A percentile compares a stretch with the other conserved stretches of the same genome.
Evolutionary conservation across 1,139 yeast genomes (phyloP).

Genomic region (Zygosaccharomyces pseudobailii): DNA sequence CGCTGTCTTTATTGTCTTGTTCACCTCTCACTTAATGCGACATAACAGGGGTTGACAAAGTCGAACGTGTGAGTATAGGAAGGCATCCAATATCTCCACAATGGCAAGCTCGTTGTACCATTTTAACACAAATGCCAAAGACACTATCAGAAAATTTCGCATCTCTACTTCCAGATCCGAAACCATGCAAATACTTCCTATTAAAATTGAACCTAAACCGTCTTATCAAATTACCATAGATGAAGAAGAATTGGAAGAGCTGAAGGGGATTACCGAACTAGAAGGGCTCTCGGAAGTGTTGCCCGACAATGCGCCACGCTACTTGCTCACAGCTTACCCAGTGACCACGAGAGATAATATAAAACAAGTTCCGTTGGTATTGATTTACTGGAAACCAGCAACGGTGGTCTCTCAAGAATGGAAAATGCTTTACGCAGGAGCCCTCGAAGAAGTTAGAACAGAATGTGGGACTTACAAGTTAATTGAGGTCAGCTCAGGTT

Average conservation of each 20-base stretch:
- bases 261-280: constrained; percentile 36
- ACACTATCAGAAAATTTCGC: constrained; percentile 63
- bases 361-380: constrained; percentile 64
- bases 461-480: constrained; percentile 53
- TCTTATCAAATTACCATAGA: constrained; percentile 53
- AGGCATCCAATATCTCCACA: neutral
- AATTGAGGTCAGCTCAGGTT: constrained; percentile 32
- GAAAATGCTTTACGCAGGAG: constrained; percentile 87
- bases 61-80: too few species aligned
- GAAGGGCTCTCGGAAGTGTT: constrained; percentile 67
- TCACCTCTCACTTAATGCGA: neutral
- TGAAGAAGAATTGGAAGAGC: constrained; percentile 39
- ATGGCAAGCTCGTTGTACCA: constrained; percentile 44
- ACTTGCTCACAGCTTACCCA: constrained; percentile 73
- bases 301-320: constrained; percentile 81
- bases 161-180: constrained; percentile 64
- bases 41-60: too few species aligned
- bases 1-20: neutral
- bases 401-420: constrained; percentile 67
- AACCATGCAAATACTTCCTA: constrained; percentile 57
- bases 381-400: constrained; percentile 81
- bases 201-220: constrained; percentile 41
- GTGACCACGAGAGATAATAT: constrained; percentile 65
- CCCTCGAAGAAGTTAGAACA: constrained; percentile 70
- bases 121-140: constrained; percentile 60